Evolutionary conservation across 768 basidiomycete genomes (phyloP), one percentile per base, ranked within the genome.

Genomic region (Daedaleopsis nitida): DNA sequence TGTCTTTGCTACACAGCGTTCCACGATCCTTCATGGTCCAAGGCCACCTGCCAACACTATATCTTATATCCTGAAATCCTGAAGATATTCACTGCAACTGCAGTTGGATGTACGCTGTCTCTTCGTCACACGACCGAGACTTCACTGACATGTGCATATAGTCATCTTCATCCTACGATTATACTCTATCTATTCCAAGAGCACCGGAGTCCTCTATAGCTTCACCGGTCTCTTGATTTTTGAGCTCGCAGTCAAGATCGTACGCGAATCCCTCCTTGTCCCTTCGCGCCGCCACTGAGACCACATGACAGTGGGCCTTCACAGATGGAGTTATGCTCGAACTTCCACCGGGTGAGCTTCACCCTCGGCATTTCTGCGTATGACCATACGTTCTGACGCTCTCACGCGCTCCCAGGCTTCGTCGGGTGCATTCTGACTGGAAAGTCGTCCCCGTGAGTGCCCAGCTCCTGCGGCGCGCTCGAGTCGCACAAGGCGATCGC

Each of bases 121-220:
- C 21, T 13, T 16, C 4, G 5, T 10, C 14, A 17, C 12, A 42
- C 1, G 1, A 55, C 35, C 14, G 16, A 49, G 27, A 11, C 17
- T 27, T 21, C 9, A 9, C 56, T 63, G 16, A 54, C 37, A 23
- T 24, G 27, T 51, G 13, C 47, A 21, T 34, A 19, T 59, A 70
- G 69, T 63, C 19, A 70, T 70, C 35, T 70, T 70, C 53, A 68
- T 66, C 14, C 60, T 70, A 34, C 69, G 69, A 48, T 44, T 70
- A 49, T 70, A 68, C 37, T 59, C 69, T 21, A 68, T 70, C 58
- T 70, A 70, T 38, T 63, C 65, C 12, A 59, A 63, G 39, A 65
- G 62, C 34, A 60, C 45, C 10, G 19, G 42, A 23, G 55, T 70
- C 2, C 56, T 70, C 5, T 54, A 64, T n/a, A 37, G 53, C n/a